A percentile compares a stretch with the other conserved stretches of the same genome.
phyloP scores from a whole-genome alignment of 169 alveolate genomes.

The Plasmodium reichenowi region DNA sequence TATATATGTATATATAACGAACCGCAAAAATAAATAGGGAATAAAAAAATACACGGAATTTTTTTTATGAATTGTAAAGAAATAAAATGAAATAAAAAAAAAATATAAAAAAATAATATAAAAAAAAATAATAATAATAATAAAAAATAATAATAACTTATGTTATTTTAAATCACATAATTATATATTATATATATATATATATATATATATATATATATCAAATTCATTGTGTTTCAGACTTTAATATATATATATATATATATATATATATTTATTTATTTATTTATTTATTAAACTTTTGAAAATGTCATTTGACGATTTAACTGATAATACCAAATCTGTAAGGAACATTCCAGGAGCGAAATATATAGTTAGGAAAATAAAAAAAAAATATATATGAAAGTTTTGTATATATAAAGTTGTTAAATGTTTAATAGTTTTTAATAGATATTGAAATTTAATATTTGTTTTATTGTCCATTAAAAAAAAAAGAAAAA shows the following conservation, averaged over 20 bases:
- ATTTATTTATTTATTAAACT: background rate
- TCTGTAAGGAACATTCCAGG: conserved; percentile 77
- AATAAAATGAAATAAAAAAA: background rate
- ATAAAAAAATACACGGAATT: too few relatives aligned
- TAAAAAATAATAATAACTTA: background rate
- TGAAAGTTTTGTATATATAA: background rate
- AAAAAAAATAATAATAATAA: background rate
- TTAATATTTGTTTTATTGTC: background rate
- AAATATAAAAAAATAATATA: background rate
- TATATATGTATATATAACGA: too few relatives aligned
- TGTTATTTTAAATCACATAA: conserved; percentile 8
- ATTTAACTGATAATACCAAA: conserved; percentile 71
- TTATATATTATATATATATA: too few relatives aligned
- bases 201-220: too few relatives aligned
- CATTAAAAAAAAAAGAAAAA: background rate
- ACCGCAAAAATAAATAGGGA: too few relatives aligned
- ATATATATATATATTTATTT: too few relatives aligned
- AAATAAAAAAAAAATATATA: conserved; percentile 23
- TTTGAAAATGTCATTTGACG: conserved; percentile 71
- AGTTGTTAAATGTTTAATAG: background rate
- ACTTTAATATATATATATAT: background rate
- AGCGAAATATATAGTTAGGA: conserved; percentile 73
- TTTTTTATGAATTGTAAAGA: too few relatives aligned
- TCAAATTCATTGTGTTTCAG: background rate
- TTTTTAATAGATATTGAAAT: background rate